A percentile compares a stretch with the other conserved stretches of the same genome.
Conservation (phyloP, 495 filamentous ascomycete species). For the Cryomyces minteri region DNA sequence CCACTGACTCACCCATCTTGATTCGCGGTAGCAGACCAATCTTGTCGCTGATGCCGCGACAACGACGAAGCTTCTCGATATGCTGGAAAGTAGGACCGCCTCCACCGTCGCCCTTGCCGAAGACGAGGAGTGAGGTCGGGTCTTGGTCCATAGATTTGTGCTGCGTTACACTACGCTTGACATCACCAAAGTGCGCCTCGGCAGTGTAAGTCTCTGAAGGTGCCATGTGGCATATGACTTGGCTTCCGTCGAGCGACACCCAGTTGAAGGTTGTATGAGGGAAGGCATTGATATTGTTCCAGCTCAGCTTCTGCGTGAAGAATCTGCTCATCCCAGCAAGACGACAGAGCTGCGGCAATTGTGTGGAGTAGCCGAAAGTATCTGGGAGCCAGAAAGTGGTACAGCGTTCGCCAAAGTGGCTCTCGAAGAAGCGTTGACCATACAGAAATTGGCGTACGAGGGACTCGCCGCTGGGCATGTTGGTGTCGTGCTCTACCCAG, state of each 20-base stretch:
- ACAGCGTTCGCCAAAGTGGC: conserved; percentile 74
- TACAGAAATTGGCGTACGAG: conserved; percentile 90
- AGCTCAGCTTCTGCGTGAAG: conserved; percentile 89
- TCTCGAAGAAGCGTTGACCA: conserved; percentile 86
- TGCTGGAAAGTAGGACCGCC: conserved; percentile 90
- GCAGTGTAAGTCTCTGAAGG: conserved; percentile 91
- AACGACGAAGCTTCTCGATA: conserved; percentile 87
- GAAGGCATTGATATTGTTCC: conserved; percentile 99
- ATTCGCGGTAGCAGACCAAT: conserved; percentile 69
- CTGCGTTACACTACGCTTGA: conserved; percentile 74
- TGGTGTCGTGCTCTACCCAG: conserved; percentile 98
- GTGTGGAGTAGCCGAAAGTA: conserved; percentile 91
- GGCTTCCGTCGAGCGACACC: conserved; percentile 85
- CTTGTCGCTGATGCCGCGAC: conserved; percentile 80
- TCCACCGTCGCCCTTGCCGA: conserved; percentile 91
- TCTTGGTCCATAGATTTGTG: conserved; percentile 94
- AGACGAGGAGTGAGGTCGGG: conserved; percentile 70
- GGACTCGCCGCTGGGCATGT: conserved; percentile 88
- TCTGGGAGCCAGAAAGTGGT: conserved; percentile 95
- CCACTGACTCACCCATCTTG: conserved; percentile 82
- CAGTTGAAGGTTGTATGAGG: conserved; percentile 97
- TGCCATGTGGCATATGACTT: conserved; percentile 94
- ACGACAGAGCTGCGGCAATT: conserved; percentile 83
- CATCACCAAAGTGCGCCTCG: conserved; percentile 85
- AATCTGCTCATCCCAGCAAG: conserved; percentile 88